These are phyloP conservation scores for Fraxinus greggii DNA, from an alignment of 305 asterid genomes.

Conservation along the genomic window DNA sequence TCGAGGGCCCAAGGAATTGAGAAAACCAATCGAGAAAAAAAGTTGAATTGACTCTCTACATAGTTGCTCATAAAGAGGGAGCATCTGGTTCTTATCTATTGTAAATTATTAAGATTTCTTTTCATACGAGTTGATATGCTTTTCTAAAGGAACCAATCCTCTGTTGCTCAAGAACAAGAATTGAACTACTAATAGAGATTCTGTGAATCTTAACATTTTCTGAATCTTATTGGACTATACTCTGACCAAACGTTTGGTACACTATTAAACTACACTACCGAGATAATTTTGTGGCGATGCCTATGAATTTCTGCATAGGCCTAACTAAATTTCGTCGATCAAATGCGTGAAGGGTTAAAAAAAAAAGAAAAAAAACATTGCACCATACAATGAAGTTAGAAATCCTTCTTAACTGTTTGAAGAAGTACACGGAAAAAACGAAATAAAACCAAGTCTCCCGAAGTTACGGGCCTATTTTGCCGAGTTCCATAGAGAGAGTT, in stretches of 20 bases:
- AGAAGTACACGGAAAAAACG: not conserved
- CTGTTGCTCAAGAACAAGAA: not conserved
- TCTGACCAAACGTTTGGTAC: not conserved
- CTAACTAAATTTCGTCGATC: not conserved
- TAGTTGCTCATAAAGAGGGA: not conserved
- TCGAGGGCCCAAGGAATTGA: not conserved
- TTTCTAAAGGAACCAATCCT: not conserved
- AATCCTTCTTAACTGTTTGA: not conserved
- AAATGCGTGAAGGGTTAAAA: not conserved
- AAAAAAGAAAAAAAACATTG: not conserved
- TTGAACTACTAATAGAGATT: not conserved
- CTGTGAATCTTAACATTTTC: not conserved
- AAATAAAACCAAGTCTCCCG: not conserved
- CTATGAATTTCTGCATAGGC: not conserved
- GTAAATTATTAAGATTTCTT: not conserved
- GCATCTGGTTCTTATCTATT: not conserved
- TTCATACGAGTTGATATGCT: not conserved
- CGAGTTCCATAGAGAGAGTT: not conserved
- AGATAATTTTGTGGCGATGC: not conserved
- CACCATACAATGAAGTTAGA: slow-evolving; percentile 12
- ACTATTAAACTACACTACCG: not conserved
- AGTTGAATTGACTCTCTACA: not conserved
- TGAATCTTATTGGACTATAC: not conserved
- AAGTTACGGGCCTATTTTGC: not conserved
- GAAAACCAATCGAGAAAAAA: not conserved